A percentile compares a stretch with the other conserved stretches of the same genome.
Evolutionary conservation across 2,329 filamentous ascomycete species (phyloP).

Genomic region (Rhinocladiella mackenziei): DNA sequence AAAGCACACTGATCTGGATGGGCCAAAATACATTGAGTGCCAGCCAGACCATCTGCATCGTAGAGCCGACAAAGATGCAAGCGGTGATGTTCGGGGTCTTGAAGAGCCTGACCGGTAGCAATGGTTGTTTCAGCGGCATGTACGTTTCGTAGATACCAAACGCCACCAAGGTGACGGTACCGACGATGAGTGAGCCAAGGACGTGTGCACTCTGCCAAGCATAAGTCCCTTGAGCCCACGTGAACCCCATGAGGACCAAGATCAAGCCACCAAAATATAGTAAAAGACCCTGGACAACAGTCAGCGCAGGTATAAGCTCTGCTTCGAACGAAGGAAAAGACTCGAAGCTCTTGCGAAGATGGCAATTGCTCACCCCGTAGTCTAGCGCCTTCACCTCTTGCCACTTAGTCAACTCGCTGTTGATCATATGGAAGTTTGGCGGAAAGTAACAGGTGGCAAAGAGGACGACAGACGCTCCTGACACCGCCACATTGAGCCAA

Average conservation of each 20-base stretch:
- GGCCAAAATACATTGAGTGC: constrained; percentile 47
- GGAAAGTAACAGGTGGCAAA: constrained; percentile 48
- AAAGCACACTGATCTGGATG: constrained; percentile 40
- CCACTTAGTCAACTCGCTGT: constrained; percentile 33
- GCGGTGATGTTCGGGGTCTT: constrained; percentile 40
- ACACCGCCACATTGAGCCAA: constrained; percentile 47
- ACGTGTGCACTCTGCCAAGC: constrained; percentile 43
- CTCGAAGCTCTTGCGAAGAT: no score
- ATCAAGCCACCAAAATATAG: constrained; percentile 42
- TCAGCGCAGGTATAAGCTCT: no score
- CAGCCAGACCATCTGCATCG: constrained; percentile 47
- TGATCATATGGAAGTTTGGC: constrained; percentile 47
- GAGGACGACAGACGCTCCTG: constrained; percentile 39
- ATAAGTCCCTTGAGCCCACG: constrained; percentile 40
- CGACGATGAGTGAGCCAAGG: constrained; percentile 37
- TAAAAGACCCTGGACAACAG: no score
- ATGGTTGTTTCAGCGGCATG: constrained; percentile 37
- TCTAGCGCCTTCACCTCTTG: constrained; percentile 45
- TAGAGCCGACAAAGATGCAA: constrained; percentile 39
- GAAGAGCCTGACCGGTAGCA: constrained; percentile 45
- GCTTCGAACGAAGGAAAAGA: no score
- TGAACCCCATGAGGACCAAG: constrained; percentile 44
- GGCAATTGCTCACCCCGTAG: no score
- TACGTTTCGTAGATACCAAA: constrained; percentile 42
- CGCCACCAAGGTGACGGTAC: constrained; percentile 34